Conservation (phyloP, 257 asterid genomes). For the Fraxinus excelsior region DNA sequence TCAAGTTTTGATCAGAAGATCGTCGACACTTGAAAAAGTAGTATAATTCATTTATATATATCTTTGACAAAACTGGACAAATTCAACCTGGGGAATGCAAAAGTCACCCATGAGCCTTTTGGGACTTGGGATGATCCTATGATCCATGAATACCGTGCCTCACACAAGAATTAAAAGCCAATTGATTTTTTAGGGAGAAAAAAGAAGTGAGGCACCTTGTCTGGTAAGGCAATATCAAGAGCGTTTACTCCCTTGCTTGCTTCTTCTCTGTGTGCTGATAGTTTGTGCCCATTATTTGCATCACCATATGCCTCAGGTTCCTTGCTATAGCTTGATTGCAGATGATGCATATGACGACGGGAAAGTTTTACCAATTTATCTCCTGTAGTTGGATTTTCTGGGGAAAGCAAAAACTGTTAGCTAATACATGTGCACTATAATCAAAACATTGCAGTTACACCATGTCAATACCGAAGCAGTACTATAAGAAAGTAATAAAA, state of each 20-base stretch:
- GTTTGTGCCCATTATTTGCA: conserved; percentile 34
- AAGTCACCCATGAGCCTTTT: neutral
- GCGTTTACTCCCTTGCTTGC: conserved; percentile 40
- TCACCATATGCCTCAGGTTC: conserved; percentile 37
- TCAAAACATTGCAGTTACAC: conserved; percentile 1
- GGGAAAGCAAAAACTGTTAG: conserved; percentile 24
- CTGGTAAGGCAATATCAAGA: conserved; percentile 37
- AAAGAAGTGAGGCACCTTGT: conserved; percentile 45
- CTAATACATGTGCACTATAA: neutral
- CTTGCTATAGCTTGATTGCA: conserved; percentile 40
- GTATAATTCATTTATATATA: neutral
- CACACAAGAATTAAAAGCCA: neutral
- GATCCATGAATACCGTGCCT: neutral
- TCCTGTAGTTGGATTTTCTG: conserved; percentile 37
- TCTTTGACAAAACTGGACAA: neutral
- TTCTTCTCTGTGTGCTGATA: conserved; percentile 41
- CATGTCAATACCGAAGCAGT: neutral
- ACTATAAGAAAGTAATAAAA: neutral
- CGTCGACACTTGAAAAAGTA: neutral
- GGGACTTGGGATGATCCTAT: neutral
- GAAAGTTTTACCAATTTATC: conserved; percentile 43
- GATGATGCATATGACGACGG: conserved; percentile 37
- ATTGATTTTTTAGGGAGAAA: neutral
- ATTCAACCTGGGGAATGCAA: neutral
- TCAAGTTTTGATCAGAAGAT: neutral